phyloP scores from a whole-genome alignment of 176 grass and related monocot species.

The Tuctoria greenei region DNA sequence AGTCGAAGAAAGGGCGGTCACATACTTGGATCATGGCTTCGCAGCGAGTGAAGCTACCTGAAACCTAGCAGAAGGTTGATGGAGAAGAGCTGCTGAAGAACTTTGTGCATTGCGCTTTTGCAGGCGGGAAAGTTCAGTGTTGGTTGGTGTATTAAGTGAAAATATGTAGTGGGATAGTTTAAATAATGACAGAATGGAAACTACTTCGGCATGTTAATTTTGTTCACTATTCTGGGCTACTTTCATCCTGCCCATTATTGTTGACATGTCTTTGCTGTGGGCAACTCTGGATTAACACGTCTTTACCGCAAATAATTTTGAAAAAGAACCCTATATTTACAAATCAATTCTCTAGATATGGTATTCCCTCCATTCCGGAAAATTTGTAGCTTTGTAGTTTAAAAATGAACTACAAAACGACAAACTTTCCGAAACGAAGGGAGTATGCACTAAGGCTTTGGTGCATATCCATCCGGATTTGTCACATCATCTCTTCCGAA shows the following conservation, averaged over 20 bases:
- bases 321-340: too few relatives aligned
- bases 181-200: background rate
- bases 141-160: slow-evolving; percentile 1
- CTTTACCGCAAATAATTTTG: too few relatives aligned
- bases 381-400: too few relatives aligned
- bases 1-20: slow-evolving; percentile 35
- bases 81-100: background rate
- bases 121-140: background rate
- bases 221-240: background rate
- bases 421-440: too few relatives aligned
- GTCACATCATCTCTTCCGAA: too few relatives aligned
- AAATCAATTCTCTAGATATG: too few relatives aligned
- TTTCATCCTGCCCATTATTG: background rate
- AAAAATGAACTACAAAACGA: too few relatives aligned
- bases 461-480: too few relatives aligned
- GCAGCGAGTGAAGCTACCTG: background rate
- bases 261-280: background rate
- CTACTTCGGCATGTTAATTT: background rate
- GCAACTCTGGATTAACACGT: background rate
- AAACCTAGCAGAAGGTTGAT: background rate
- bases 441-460: too few relatives aligned
- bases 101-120: background rate
- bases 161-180: background rate
- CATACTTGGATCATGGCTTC: background rate
- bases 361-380: too few relatives aligned